phyloP scores from a whole-genome alignment of 768 basidiomycete species.

The Roridomyces roridus region DNA sequence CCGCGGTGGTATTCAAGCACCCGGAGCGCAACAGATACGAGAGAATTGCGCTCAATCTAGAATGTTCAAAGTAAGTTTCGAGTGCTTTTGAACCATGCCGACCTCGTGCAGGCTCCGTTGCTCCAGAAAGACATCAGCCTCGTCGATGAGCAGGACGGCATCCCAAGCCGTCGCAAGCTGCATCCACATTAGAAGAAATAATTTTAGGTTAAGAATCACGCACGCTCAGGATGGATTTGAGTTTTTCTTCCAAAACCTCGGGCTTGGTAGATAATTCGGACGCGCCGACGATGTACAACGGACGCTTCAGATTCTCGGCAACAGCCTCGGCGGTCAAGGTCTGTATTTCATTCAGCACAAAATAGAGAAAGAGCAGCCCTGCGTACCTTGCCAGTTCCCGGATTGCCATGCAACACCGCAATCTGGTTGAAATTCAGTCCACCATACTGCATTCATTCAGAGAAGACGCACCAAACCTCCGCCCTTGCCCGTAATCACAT shows the following conservation, averaged over 20 bases:
- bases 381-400: conserved; percentile 27
- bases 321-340: conserved; percentile 37
- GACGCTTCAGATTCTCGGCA: conserved; percentile 30
- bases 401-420: conserved; percentile 31
- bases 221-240: conserved; percentile 28
- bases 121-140: conserved; percentile 35
- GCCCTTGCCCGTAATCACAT: conserved; percentile 43
- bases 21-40: conserved; percentile 35
- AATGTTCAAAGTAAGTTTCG: background rate
- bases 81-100: too few species aligned
- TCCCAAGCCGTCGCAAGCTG: conserved; percentile 30
- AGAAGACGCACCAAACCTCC: conserved; percentile 36
- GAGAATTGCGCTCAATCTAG: conserved; percentile 29
- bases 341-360: conserved; percentile 6
- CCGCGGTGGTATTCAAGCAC: conserved; percentile 42
- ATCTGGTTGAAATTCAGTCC: conserved; percentile 19
- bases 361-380: background rate
- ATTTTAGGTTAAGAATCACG: background rate
- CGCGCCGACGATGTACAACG: conserved; percentile 30
- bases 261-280: conserved; percentile 31
- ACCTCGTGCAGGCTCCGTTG: conserved; percentile 29
- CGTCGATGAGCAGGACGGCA: conserved; percentile 29
- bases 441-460: background rate
- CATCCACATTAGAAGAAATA: background rate
- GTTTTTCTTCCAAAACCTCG: conserved; percentile 25